Evolutionary conservation across 1,139 yeast species (phyloP).

Genomic region (Arxiozyma telluris): DNA sequence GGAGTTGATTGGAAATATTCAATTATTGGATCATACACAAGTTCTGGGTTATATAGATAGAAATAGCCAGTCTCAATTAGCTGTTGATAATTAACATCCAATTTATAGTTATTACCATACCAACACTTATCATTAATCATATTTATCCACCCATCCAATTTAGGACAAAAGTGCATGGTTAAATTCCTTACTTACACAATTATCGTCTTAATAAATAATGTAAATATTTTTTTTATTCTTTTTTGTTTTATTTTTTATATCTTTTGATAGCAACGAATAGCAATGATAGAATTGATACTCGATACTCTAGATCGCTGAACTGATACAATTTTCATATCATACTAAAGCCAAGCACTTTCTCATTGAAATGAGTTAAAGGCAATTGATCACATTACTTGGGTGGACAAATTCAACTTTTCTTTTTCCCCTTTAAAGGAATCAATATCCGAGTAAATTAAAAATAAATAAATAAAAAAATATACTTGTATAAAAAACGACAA

Average conservation of each 20-base stretch:
- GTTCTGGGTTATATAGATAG: neutral
- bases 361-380: neutral
- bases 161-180: neutral
- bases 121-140: neutral
- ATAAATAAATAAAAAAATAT: too few relatives aligned
- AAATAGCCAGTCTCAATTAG: neutral
- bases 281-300: too few relatives aligned
- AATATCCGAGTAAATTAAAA: neutral
- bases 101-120: neutral
- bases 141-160: neutral
- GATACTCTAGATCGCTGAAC: too few relatives aligned
- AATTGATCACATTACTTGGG: neutral
- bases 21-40: neutral
- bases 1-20: conserved; percentile 2
- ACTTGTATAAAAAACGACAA: neutral
- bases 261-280: too few relatives aligned
- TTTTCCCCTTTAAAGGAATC: too few relatives aligned
- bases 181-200: neutral
- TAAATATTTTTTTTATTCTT: too few relatives aligned
- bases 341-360: too few relatives aligned
- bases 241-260: too few relatives aligned
- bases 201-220: neutral
- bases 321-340: too few relatives aligned
- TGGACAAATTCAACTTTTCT: neutral
- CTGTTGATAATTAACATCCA: neutral